phyloP scores from a whole-genome alignment of 495 filamentous ascomycete species.

The Glonium stellatum region DNA sequence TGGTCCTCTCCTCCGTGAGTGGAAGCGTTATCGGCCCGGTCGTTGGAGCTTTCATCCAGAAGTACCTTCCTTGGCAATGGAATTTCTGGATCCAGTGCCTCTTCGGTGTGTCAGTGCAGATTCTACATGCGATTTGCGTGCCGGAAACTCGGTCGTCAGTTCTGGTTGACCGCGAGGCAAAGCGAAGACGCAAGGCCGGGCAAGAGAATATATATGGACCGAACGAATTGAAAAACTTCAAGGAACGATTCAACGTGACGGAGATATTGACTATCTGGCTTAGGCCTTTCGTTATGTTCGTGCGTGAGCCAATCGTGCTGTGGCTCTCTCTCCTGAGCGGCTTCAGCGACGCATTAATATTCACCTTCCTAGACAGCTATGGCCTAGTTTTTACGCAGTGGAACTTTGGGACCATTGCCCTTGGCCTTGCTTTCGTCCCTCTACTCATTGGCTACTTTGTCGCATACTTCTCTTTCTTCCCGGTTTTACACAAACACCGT shows the following conservation, averaged over 20 bases:
- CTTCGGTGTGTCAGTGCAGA: constrained; percentile 48
- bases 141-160: constrained; percentile 51
- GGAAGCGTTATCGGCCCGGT: constrained; percentile 70
- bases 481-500: constrained; percentile 40
- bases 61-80: constrained; percentile 63
- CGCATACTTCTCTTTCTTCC: constrained; percentile 47
- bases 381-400: constrained; percentile 52
- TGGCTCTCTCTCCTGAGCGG: constrained; percentile 63
- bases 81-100: constrained; percentile 40
- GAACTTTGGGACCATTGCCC: constrained; percentile 43
- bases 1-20: constrained; percentile 66
- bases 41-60: constrained; percentile 65
- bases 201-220: constrained; percentile 50
- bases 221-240: constrained; percentile 45
- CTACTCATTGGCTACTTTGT: constrained; percentile 54
- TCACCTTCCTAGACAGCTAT: constrained; percentile 59
- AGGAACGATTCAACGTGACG: constrained; percentile 48
- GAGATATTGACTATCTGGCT: constrained; percentile 54
- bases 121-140: constrained; percentile 45
- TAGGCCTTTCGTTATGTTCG: constrained; percentile 68
- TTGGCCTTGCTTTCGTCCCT: constrained; percentile 50
- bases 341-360: constrained; percentile 68
- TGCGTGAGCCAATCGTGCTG: constrained; percentile 66
- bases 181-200: constrained; percentile 43
- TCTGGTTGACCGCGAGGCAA: constrained; percentile 52